Evolutionary conservation across 371 early-diverging fungal genomes (phyloP).

Genomic region (Vairimorpha necatrix): DNA sequence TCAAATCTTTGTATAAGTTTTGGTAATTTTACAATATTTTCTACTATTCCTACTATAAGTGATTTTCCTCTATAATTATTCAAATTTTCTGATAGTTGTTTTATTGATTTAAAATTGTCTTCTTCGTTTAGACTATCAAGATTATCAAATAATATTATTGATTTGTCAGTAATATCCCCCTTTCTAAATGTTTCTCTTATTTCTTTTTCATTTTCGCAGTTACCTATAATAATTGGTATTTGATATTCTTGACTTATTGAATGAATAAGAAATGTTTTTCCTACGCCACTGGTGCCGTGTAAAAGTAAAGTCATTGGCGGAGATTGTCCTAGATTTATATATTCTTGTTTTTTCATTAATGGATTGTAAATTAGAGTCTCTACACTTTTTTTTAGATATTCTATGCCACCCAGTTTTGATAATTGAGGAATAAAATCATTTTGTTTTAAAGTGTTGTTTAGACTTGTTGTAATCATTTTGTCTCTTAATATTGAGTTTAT

Average conservation of each 20-base stretch:
- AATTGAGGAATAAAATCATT: slow-evolving; percentile 36
- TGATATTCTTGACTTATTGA: slow-evolving; percentile 52
- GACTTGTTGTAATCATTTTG: slow-evolving; percentile 31
- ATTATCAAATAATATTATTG: slow-evolving; percentile 60
- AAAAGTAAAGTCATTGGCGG: slow-evolving; percentile 54
- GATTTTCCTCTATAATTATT: slow-evolving; percentile 41
- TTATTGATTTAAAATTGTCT: slow-evolving; percentile 41
- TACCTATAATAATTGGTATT: slow-evolving; percentile 47
- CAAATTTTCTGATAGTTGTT: slow-evolving; percentile 51
- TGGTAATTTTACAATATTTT: slow-evolving; percentile 29
- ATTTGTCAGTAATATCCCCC: slow-evolving; percentile 33
- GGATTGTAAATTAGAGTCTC: slow-evolving; percentile 41
- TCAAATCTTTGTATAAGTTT: slow-evolving; percentile 47
- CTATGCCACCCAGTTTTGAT: slow-evolving; percentile 41
- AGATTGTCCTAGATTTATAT: slow-evolving; percentile 43
- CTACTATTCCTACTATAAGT: slow-evolving; percentile 47
- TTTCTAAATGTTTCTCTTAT: slow-evolving; percentile 55
- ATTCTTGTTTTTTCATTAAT: slow-evolving; percentile 41
- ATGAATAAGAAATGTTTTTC: slow-evolving; percentile 58
- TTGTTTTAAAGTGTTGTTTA: slow-evolving; percentile 29
- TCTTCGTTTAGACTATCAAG: slow-evolving; percentile 49
- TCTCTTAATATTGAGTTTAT: slow-evolving; percentile 45
- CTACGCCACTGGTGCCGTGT: slow-evolving; percentile 60
- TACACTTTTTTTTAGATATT: slow-evolving; percentile 43
- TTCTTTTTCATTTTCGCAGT: slow-evolving; percentile 39